phyloP scores from a whole-genome alignment of 1,284 basidiomycete genomes.

The Trametes hirsuta region DNA sequence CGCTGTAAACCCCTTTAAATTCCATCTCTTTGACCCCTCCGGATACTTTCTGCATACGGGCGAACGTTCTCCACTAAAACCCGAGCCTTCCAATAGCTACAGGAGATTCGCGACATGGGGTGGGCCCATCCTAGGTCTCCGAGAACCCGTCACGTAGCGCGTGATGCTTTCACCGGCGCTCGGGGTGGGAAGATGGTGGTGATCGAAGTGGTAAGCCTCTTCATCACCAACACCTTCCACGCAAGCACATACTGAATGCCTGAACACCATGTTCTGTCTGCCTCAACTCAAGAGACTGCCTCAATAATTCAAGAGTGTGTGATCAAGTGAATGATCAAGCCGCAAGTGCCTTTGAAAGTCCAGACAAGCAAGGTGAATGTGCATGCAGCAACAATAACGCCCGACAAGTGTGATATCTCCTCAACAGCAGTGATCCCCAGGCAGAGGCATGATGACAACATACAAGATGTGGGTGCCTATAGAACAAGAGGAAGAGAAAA shows the following conservation, averaged over 20 bases:
- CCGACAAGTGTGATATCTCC: background rate
- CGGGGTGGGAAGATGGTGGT: background rate
- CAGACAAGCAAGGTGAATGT: background rate
- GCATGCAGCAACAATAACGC: background rate
- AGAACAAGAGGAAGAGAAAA: background rate
- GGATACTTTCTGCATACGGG: too few relatives aligned
- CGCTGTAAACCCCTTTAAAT: too few relatives aligned
- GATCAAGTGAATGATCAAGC: background rate
- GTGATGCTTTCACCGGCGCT: slow-evolving; percentile 13
- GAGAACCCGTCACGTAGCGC: slow-evolving; percentile 5
- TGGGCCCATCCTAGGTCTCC: slow-evolving; percentile 1
- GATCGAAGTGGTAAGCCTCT: slow-evolving; percentile 14
- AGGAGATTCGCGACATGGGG: too few relatives aligned
- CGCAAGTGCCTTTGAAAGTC: too few relatives aligned
- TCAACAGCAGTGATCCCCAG: background rate
- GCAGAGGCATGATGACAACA: background rate
- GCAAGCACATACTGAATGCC: slow-evolving; percentile 8
- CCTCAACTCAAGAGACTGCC: slow-evolving; percentile 4
- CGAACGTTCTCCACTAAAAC: too few relatives aligned
- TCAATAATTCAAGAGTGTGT: slow-evolving; percentile 13
- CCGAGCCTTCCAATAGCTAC: too few relatives aligned
- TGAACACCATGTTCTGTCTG: background rate
- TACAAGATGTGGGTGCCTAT: background rate
- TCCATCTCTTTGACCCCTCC: too few relatives aligned
- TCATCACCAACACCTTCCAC: slow-evolving; percentile 17